phyloP scores from a whole-genome alignment of 805 yeast species.

The Candida chilensis region DNA sequence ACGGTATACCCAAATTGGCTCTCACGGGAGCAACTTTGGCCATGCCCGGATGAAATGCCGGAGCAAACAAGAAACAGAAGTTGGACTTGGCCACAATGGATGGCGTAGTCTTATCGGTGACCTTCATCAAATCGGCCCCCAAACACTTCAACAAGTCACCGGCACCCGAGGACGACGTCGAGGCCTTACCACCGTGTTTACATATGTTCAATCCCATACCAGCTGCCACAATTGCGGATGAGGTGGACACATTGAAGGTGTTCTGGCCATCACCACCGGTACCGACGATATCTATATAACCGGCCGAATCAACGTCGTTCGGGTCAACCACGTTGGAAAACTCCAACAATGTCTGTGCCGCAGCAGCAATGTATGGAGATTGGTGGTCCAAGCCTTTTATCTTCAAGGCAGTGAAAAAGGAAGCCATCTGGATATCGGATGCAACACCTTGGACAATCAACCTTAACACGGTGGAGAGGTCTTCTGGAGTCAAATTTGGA shows the following conservation, averaged over 20 bases:
- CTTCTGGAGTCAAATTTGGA: conserved; percentile 52
- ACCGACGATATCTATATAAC: conserved; percentile 86
- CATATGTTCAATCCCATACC: conserved; percentile 79
- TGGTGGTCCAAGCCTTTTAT: conserved; percentile 69
- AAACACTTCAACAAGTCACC: conserved; percentile 77
- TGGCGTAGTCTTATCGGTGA: conserved; percentile 56
- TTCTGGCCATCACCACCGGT: conserved; percentile 99
- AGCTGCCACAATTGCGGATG: conserved; percentile 89
- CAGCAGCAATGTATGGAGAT: conserved; percentile 77
- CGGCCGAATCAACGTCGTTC: conserved; percentile 30
- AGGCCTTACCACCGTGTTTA: conserved; percentile 97
- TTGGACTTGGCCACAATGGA: conserved; percentile 37
- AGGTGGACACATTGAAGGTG: conserved; percentile 93
- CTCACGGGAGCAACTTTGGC: conserved; percentile 74
- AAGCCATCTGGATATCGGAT: conserved; percentile 61
- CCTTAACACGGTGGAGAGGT: conserved; percentile 54
- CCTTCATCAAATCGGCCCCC: conserved; percentile 76
- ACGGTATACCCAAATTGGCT: conserved; percentile 74
- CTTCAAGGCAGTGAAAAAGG: conserved; percentile 75
- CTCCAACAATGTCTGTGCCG: conserved; percentile 66
- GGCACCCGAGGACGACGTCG: conserved; percentile 88
- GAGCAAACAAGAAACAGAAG: conserved; percentile 79
- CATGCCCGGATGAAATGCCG: conserved; percentile 92
- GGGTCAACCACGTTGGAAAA: conserved; percentile 50
- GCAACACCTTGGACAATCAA: conserved; percentile 53